Evolutionary conservation across 2,329 filamentous ascomycete species (phyloP).

Genomic region (Colletotrichum truncatum): DNA sequence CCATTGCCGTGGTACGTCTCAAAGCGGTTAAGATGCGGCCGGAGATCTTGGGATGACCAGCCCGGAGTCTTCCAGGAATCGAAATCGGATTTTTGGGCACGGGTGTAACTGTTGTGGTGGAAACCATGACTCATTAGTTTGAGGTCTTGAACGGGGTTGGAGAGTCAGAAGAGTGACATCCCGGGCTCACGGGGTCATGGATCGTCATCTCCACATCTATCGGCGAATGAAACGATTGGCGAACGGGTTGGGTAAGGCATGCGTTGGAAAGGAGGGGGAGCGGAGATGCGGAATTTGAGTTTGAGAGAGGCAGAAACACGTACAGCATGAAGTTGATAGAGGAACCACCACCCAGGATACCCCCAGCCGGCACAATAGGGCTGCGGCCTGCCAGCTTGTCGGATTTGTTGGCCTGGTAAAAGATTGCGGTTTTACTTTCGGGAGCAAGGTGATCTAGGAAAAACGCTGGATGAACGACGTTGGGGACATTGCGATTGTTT

Average conservation of each 20-base stretch:
- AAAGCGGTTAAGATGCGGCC: constrained; percentile 56
- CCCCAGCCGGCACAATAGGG: constrained; percentile 47
- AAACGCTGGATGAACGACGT: constrained; percentile 59
- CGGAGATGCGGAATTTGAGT: background rate
- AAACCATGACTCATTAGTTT: constrained; percentile 8
- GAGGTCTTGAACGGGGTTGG: background rate
- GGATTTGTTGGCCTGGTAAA: constrained; percentile 58
- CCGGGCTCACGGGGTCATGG: background rate
- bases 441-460: constrained; percentile 70
- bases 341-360: constrained; percentile 61
- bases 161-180: background rate
- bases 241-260: background rate
- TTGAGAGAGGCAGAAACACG: too few relatives aligned
- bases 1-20: constrained; percentile 38
- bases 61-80: constrained; percentile 62
- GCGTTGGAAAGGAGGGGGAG: background rate
- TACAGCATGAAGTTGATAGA: constrained; percentile 56
- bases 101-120: constrained; percentile 50
- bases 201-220: background rate
- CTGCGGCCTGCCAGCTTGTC: constrained; percentile 54
- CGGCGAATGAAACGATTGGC: background rate
- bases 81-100: constrained; percentile 55
- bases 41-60: constrained; percentile 60
- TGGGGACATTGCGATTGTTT: constrained; percentile 61
- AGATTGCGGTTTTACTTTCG: constrained; percentile 71